Evolutionary conservation across 768 basidiomycete genomes (phyloP).

Genomic region (Trametes elegans): DNA sequence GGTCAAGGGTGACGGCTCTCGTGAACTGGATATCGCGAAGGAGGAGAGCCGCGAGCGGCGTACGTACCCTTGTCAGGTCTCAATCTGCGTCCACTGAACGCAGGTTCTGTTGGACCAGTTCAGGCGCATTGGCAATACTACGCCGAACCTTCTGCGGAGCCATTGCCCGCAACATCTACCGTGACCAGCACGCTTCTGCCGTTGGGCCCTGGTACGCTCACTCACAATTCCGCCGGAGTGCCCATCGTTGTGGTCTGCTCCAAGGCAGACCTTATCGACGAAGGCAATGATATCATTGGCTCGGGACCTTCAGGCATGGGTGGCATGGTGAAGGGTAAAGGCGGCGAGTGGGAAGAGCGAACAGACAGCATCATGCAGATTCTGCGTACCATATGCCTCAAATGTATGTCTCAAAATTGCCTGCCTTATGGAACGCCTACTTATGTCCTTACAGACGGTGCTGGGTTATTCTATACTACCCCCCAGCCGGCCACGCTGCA

Average conservation of each 20-base stretch:
- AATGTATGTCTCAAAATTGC: constrained; percentile 59
- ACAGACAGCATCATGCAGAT: constrained; percentile 96
- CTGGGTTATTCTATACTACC: constrained; percentile 88
- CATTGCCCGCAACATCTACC: constrained; percentile 59
- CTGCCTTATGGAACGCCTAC: background rate
- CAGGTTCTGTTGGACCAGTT: constrained; percentile 54
- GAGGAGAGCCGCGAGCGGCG: constrained; percentile 84
- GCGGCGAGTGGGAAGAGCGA: constrained; percentile 91
- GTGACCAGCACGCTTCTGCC: constrained; percentile 74
- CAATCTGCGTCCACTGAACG: constrained; percentile 1
- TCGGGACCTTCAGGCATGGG: constrained; percentile 80
- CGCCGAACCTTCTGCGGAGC: constrained; percentile 71
- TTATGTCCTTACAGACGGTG: constrained; percentile 63
- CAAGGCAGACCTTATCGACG: constrained; percentile 92
- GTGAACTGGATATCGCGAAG: constrained; percentile 70
- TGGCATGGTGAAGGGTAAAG: constrained; percentile 89
- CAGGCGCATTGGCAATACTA: constrained; percentile 91
- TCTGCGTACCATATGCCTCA: constrained; percentile 87
- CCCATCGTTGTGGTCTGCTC: constrained; percentile 90
- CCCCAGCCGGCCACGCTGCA: constrained; percentile 72
- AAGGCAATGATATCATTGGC: constrained; percentile 65
- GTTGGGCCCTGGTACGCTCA: constrained; percentile 80
- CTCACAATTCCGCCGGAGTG: constrained; percentile 82
- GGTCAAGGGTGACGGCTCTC: constrained; percentile 65
- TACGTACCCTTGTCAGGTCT: constrained; percentile 33